Evolutionary conservation across 2,329 filamentous ascomycete species (phyloP).

Genomic region (Trichoderma arundinaceum): DNA sequence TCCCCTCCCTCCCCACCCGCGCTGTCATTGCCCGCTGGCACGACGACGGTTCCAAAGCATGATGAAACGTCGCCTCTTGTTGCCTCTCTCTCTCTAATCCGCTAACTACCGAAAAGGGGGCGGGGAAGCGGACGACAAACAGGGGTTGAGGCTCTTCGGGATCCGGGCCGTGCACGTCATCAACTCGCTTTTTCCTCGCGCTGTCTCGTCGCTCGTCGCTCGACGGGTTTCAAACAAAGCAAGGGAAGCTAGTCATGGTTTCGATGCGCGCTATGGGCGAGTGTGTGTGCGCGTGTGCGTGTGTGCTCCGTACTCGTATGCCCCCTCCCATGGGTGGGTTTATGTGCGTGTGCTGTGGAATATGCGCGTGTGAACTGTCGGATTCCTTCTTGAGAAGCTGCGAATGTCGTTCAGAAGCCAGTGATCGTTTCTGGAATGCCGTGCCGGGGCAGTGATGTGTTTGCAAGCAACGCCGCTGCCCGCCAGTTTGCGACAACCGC

Average conservation of each 20-base stretch:
- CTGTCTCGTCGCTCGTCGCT: constrained; percentile 21
- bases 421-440: constrained; percentile 29
- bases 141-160: constrained; percentile 32
- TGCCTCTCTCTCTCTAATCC: constrained; percentile 20
- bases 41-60: constrained; percentile 1
- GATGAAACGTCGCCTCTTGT: constrained; percentile 30
- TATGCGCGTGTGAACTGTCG: constrained; percentile 25
- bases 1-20: constrained; percentile 14
- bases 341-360: constrained; percentile 8
- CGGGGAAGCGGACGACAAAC: constrained; percentile 14
- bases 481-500: constrained; percentile 24
- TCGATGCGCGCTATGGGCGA: constrained; percentile 21
- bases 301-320: constrained; percentile 14
- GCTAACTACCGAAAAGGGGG: constrained; percentile 32
- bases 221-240: constrained; percentile 13
- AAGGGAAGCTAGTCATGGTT: constrained; percentile 21
- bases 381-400: constrained; percentile 14
- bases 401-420: constrained; percentile 15
- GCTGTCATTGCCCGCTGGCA: constrained; percentile 26
- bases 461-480: constrained; percentile 30
- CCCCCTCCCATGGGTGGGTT: not conserved
- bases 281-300: not conserved
- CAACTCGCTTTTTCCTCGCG: constrained; percentile 25
- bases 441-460: constrained; percentile 26
- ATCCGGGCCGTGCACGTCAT: constrained; percentile 32